Conservation (phyloP, 352 stramenopile species). For the Pythium diclinum region DNA sequence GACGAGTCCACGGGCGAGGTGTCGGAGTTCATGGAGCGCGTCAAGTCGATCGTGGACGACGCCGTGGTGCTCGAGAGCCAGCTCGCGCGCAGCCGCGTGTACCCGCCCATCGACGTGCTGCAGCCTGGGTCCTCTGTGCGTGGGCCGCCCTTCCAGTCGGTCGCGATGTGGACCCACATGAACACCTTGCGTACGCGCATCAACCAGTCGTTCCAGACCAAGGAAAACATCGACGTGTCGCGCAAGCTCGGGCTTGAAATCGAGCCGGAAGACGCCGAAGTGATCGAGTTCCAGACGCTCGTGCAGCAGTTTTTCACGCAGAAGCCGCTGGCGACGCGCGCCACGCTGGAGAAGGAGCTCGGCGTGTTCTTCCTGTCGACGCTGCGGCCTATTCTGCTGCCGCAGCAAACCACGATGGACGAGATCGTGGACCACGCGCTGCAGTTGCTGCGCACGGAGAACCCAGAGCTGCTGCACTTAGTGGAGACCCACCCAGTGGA, state of each 20-base stretch:
- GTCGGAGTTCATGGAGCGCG: conserved; percentile 59
- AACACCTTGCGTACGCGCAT: conserved; percentile 57
- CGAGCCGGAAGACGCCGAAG: conserved; percentile 67
- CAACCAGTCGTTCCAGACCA: conserved; percentile 52
- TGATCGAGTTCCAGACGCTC: conserved; percentile 63
- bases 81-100: conserved; percentile 51
- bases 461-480: conserved; percentile 51
- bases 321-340: conserved; percentile 28
- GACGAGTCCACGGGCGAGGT: conserved; percentile 42
- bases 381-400: conserved; percentile 41
- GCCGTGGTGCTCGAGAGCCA: conserved; percentile 47
- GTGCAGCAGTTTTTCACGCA: conserved; percentile 78
- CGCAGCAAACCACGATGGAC: conserved; percentile 41
- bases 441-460: conserved; percentile 30
- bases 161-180: conserved; percentile 64
- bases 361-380: conserved; percentile 62
- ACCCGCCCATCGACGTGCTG: conserved; percentile 69
- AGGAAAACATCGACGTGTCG: conserved; percentile 58
- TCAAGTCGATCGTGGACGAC: conserved; percentile 76
- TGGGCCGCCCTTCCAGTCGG: conserved; percentile 74
- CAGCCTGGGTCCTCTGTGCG: conserved; percentile 59
- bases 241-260: conserved; percentile 69
- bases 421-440: conserved; percentile 45
- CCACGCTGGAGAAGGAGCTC: conserved; percentile 42
- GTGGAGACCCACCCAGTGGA: conserved; percentile 45